These are phyloP conservation scores for Colletotrichum cordylinicola DNA, from an alignment of 2,329 filamentous ascomycete genomes.

Conservation along the genomic window DNA sequence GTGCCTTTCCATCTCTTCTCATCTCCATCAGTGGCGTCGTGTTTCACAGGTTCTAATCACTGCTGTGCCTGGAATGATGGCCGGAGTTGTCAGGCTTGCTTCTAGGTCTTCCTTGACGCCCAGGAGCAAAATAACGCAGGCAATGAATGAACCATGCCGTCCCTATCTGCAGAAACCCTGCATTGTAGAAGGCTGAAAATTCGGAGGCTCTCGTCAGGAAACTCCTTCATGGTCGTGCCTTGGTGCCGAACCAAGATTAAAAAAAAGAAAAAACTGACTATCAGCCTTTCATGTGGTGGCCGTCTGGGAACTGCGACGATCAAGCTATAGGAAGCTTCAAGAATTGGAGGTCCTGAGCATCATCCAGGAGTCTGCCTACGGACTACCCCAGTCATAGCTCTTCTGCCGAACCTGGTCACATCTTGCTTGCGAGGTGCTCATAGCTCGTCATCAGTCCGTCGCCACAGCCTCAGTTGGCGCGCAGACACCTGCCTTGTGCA, in stretches of 20 bases:
- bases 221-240: background rate
- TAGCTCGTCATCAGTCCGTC: background rate
- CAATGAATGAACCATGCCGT: background rate
- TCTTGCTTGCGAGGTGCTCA: background rate
- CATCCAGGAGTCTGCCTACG: background rate
- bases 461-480: background rate
- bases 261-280: background rate
- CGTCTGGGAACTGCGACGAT: background rate
- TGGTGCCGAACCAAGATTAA: background rate
- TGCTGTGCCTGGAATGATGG: background rate
- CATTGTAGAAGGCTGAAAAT: background rate
- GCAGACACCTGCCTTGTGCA: background rate
- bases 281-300: background rate
- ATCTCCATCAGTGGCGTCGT: background rate
- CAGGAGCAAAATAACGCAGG: background rate
- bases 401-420: background rate
- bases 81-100: background rate
- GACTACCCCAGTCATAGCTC: background rate
- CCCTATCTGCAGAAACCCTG: slow-evolving; percentile 6
- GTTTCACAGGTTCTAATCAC: background rate
- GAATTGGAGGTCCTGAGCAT: background rate
- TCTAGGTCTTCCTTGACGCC: background rate
- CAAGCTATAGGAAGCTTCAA: background rate
- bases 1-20: background rate
- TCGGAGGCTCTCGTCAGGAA: background rate